Conservation (phyloP, 345 rosid genomes). For the Murraya paniculata region DNA sequence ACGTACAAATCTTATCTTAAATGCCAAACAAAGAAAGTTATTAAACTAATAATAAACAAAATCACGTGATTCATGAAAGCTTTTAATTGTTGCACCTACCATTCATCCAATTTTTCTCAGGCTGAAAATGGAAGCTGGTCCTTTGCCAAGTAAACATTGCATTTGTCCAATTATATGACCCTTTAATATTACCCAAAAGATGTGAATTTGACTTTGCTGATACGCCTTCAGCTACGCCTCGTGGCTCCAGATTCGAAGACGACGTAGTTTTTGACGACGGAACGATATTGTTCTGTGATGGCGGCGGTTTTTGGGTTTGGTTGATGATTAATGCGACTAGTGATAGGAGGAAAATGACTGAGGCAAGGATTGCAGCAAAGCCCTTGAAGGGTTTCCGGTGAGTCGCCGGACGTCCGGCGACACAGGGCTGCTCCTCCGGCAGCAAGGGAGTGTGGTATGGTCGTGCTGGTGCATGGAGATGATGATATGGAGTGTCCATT, state of each 20-base stretch:
- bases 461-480: background rate
- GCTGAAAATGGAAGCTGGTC: slow-evolving; percentile 88
- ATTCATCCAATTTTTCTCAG: slow-evolving; percentile 90
- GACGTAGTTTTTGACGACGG: slow-evolving; percentile 13
- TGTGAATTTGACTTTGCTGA: slow-evolving; percentile 65
- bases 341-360: slow-evolving; percentile 38
- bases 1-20: background rate
- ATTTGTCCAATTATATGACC: slow-evolving; percentile 66
- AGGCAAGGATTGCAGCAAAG: slow-evolving; percentile 21
- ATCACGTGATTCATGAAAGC: background rate
- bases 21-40: background rate
- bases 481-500: slow-evolving; percentile 23
- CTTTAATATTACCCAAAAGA: slow-evolving; percentile 7
- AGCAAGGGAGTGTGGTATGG: slow-evolving; percentile 39
- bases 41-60: background rate
- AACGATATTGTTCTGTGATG: background rate
- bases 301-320: slow-evolving; percentile 32
- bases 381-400: slow-evolving; percentile 37
- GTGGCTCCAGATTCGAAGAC: slow-evolving; percentile 19
- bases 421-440: slow-evolving; percentile 20
- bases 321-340: slow-evolving; percentile 37
- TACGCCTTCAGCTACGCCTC: slow-evolving; percentile 58
- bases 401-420: background rate
- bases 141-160: slow-evolving; percentile 89
- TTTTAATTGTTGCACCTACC: slow-evolving; percentile 46